Base-by-base conservation (phyloP, 176 grass and related monocot genomes). In the Oryza punctata region DNA sequence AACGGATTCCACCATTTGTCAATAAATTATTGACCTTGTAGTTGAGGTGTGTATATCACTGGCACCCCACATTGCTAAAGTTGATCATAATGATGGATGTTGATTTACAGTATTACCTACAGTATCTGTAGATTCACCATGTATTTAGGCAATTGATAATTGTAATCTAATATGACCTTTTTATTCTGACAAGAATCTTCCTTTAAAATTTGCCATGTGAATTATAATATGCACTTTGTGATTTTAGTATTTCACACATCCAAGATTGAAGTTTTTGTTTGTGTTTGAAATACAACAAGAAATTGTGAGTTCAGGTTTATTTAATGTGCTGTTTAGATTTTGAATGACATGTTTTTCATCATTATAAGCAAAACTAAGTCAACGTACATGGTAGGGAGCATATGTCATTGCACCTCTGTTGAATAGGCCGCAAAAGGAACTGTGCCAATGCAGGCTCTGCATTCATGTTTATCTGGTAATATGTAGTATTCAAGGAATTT, bases 41-140 rank as follows among this genome's bases (percentile, higher is more conserved):
- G 16, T 64, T 70, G 70, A 86, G 88, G 88, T 86, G 29, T 38
- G 67, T 19, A 13, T 65, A 26, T 32, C 30, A 25, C 35, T 7
- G 27, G 3, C 8, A 60, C 13, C 30, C 46, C 4, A 19, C 61
- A 68, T 75, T 69, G 10, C 16, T 60, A 52, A 6, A 46, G 25
- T 28, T 77, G 15, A 75, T 69, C 57, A 11, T 30, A 41, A 44
- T n/a, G 33, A 33, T 73, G 69, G 41, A 46, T 24, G 57, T 24
- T 73, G 7, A 64, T 35, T 73, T 73, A 33, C 72, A 73, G 18
- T 30, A 3, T 73, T 33, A 5, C 54, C 37, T 46, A n/a, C 12
- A 46, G 18, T 82, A 45, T 82, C 19, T 32, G 23, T 45, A 16
- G 10, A 82, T 64, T 49, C 25, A 7, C 43, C 25, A 38, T 35